Conservation (phyloP, 108 stramenopile genomes). For the Bacterosira constricta region DNA sequence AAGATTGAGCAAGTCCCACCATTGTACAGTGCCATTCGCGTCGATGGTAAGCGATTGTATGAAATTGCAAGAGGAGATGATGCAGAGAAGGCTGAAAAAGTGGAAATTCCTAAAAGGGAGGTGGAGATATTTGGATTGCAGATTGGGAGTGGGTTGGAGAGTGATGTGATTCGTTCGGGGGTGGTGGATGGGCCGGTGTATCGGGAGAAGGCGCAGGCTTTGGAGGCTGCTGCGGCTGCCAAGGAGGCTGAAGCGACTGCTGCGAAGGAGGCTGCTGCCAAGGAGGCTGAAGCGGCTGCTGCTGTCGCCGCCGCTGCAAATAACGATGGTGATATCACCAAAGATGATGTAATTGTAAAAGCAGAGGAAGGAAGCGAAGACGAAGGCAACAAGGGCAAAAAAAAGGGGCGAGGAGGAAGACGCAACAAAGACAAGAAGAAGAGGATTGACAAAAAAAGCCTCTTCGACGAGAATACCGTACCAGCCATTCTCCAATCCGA, state of each 20-base stretch:
- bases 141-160: conserved; percentile 13
- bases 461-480: conserved; percentile 31
- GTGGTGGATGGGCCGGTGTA: conserved; percentile 39
- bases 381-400: conserved; percentile 7
- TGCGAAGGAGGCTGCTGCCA: neutral
- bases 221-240: conserved; percentile 12
- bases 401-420: conserved; percentile 1
- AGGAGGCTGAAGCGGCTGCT: no score
- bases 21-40: conserved; percentile 84
- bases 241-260: neutral
- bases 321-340: neutral
- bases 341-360: neutral
- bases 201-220: conserved; percentile 14
- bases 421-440: conserved; percentile 12
- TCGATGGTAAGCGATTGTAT: conserved; percentile 85
- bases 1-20: conserved; percentile 90
- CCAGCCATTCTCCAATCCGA: conserved; percentile 10
- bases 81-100: conserved; percentile 4
- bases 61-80: conserved; percentile 72
- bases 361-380: neutral
- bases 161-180: conserved; percentile 18
- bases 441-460: neutral
- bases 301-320: conserved; percentile 13
- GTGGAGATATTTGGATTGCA: conserved; percentile 56
- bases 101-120: conserved; percentile 47